Conservation (phyloP, 768 basidiomycete genomes). For the Rubroboletus satanas region DNA sequence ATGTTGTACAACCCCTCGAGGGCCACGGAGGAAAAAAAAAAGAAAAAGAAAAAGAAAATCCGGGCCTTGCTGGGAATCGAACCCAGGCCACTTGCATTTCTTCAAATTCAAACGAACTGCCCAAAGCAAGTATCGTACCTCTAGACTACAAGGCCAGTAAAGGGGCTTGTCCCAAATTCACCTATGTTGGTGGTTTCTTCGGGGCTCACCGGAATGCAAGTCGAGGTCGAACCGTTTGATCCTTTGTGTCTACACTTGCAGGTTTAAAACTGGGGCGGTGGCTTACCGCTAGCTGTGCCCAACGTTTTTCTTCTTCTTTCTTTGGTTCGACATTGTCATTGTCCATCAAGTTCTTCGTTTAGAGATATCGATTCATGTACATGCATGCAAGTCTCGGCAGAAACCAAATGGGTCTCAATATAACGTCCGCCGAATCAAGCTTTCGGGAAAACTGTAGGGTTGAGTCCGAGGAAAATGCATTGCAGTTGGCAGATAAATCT, state of each 20-base stretch:
- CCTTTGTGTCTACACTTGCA: neutral
- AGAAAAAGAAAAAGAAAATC: neutral
- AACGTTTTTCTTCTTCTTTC: neutral
- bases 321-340: neutral
- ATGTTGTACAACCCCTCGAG: neutral
- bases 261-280: neutral
- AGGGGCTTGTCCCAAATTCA: too few relatives aligned
- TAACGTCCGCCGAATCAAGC: neutral
- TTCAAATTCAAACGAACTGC: neutral
- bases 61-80: conserved; percentile 40
- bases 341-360: neutral
- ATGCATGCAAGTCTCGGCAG: neutral
- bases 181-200: neutral
- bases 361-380: neutral
- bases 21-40: neutral
- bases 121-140: conserved; percentile 35
- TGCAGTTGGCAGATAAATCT: neutral
- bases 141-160: conserved; percentile 30
- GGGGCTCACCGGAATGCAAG: neutral
- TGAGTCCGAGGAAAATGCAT: too few relatives aligned
- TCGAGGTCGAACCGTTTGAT: neutral
- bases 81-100: conserved; percentile 37
- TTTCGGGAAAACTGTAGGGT: too few relatives aligned
- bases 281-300: neutral
- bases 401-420: neutral